These are phyloP conservation scores for cucumber (Cucumis sativus) DNA, from an alignment of 306 rosid genomes.

Conservation along the genomic window DNA sequence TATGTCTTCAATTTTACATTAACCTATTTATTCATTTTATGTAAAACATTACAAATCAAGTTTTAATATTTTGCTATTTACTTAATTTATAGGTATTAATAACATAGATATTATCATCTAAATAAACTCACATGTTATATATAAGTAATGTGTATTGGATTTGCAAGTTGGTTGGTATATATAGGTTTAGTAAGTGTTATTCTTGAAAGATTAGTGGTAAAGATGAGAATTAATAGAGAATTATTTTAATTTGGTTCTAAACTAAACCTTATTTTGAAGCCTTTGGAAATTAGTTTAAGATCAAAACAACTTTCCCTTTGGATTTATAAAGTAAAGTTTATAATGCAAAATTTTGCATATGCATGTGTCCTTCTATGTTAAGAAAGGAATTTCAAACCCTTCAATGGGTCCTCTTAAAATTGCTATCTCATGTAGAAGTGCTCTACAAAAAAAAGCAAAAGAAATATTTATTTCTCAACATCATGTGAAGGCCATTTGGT, in stretches of 20 bases:
- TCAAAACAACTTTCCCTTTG: no score
- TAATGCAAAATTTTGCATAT: not conserved
- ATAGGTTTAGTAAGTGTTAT: not conserved
- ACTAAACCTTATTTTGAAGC: not conserved
- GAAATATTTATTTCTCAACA: not conserved
- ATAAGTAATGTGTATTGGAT: not conserved
- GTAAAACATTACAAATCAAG: not conserved
- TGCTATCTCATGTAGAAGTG: not conserved
- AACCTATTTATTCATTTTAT: not conserved
- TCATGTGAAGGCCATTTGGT: not conserved
- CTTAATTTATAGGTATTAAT: no score
- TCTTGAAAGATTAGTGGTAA: not conserved
- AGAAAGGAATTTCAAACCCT: constrained; percentile 5
- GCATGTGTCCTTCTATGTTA: not conserved
- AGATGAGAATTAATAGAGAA: no score
- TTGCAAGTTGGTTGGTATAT: not conserved
- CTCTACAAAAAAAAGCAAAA: not conserved
- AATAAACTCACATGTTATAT: not conserved
- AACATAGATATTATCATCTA: not conserved
- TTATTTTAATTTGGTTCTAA: no score
- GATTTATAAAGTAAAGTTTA: not conserved
- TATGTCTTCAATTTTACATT: not conserved
- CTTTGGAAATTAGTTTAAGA: no score
- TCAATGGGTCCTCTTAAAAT: not conserved
- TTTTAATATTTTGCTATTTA: not conserved